Base-by-base conservation (phyloP, 768 basidiomycete species). In the Boletus bicolor region DNA sequence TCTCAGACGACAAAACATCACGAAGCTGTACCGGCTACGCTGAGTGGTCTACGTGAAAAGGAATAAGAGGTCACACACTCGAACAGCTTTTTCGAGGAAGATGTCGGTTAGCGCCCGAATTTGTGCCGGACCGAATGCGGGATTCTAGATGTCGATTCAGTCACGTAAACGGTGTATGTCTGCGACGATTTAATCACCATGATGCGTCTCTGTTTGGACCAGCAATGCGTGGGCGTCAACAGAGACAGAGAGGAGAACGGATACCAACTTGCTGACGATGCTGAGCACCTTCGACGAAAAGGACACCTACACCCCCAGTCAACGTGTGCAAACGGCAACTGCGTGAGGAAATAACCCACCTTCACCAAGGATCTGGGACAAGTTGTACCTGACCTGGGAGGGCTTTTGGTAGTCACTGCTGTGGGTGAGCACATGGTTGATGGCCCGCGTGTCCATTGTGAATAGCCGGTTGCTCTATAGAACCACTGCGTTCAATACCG, bases 121-220 rank as follows among this genome's bases (percentile, higher is more conserved):
- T 60, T 85, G 83, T 5, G 79, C 69, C 5, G 76, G 74, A 1
- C 84, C 83, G 63, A 88, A 87, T 0, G 85, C 84, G 19, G 85
- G 84, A 58, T 85, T 86, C 85, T 76, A 19, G 26, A 41, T 15
- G 38, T 7, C 10, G 7, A 8, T 21, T 43, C 30, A 30, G 7
- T 30, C 28, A 30, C 28, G 7, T 7, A 7, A 30, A 30, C 7
- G 28, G 7, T 30, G 28, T 30, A 30, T 30, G 6, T 30, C 28
- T 30, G 7, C 28, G 7, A 7, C 8, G 28, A 7, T 30, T 30
- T 30, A 30, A 7, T 30, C 7, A 30, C 28, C 28, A 30, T 30
- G 28, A 30, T 30, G 28, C 7, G 28, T 49, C 63, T 51, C 60
- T 62, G 24, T 46, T 44, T 6, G 9, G 17, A n/a, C 12, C 21